Evolutionary conservation across 495 filamentous ascomycete species (phyloP).

Genomic region (Daldinia loculata): DNA sequence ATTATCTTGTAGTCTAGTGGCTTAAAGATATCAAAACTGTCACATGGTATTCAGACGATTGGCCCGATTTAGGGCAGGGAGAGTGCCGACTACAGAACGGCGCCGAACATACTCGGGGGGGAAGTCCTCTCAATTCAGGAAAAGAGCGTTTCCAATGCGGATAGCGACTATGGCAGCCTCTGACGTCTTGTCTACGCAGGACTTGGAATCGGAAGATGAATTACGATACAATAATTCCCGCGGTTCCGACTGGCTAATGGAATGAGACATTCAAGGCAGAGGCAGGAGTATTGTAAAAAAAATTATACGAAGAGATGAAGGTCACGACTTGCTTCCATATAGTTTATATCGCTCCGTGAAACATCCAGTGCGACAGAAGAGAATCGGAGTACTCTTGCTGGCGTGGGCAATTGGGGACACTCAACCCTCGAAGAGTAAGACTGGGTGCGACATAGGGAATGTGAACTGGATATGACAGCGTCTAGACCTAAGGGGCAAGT

Average conservation of each 20-base stretch:
- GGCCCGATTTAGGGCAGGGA: slow-evolving; percentile 28
- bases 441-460: slow-evolving; percentile 35
- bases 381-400: slow-evolving; percentile 35
- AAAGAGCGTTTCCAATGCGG: slow-evolving; percentile 12
- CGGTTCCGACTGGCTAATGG: slow-evolving; percentile 21
- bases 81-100: slow-evolving; percentile 27
- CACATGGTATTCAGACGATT: slow-evolving; percentile 34
- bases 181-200: slow-evolving; percentile 18
- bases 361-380: slow-evolving; percentile 34
- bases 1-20: slow-evolving; percentile 23
- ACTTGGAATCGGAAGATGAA: slow-evolving; percentile 8
- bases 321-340: slow-evolving; percentile 34
- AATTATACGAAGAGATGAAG: slow-evolving; percentile 28
- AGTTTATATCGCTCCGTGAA: slow-evolving; percentile 41
- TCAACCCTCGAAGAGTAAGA: slow-evolving; percentile 32
- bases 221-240: slow-evolving; percentile 22
- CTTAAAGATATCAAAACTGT: slow-evolving; percentile 26
- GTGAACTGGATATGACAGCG: slow-evolving; percentile 32
- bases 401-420: slow-evolving; percentile 31
- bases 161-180: slow-evolving; percentile 10
- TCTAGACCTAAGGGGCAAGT: slow-evolving; percentile 26
- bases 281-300: slow-evolving; percentile 9
- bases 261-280: slow-evolving; percentile 25
- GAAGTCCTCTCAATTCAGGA: slow-evolving; percentile 9
- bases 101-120: slow-evolving; percentile 23